Conservation (phyloP, 1,139 yeast species). For the Pichia sp. region DNA sequence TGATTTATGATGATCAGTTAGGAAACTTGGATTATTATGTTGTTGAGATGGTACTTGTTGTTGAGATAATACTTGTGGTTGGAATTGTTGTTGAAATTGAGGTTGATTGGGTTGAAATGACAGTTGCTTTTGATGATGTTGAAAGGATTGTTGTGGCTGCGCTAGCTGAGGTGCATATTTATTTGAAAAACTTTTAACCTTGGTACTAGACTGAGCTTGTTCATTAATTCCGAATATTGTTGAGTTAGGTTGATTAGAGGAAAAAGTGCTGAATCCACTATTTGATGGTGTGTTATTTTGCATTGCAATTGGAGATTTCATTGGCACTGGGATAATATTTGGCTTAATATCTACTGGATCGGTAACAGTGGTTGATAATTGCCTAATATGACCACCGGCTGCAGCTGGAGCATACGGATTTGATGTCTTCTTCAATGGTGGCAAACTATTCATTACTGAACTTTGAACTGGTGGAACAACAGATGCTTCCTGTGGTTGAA, state of each 20-base stretch:
- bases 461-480: background rate
- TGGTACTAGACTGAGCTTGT: background rate
- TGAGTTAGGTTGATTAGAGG: background rate
- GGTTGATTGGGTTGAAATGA: conserved; percentile 2
- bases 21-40: background rate
- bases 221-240: background rate
- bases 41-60: background rate
- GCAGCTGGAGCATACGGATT: conserved; percentile 29
- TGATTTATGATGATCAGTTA: conserved; percentile 1
- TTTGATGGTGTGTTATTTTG: background rate
- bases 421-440: conserved; percentile 13
- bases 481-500: background rate
- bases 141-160: conserved; percentile 1
- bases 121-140: conserved; percentile 1
- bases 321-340: conserved; percentile 26
- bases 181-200: background rate
- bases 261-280: background rate
- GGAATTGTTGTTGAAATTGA: background rate
- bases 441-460: background rate
- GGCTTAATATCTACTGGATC: conserved; percentile 19
- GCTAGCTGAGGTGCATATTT: conserved; percentile 1
- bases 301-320: conserved; percentile 18
- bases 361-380: conserved; percentile 15
- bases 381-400: conserved; percentile 27
- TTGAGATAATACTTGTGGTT: background rate